phyloP scores from a whole-genome alignment of 345 rosid genomes.

The Syzygium aromaticum region DNA sequence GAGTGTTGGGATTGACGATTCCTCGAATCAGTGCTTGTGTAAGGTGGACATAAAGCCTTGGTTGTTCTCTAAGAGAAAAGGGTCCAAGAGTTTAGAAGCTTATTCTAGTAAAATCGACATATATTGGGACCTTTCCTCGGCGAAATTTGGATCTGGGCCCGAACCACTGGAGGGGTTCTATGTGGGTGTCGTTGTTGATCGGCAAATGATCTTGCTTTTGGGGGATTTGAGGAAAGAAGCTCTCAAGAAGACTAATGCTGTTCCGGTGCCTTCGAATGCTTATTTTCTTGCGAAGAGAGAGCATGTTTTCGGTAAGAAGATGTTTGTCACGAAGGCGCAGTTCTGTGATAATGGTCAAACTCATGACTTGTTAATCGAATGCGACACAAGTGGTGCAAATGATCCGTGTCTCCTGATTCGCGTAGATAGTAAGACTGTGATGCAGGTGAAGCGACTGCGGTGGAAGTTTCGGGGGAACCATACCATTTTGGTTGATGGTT shows the following conservation, averaged over 20 bases:
- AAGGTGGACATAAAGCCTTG: conserved; percentile 93
- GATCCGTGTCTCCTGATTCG: conserved; percentile 72
- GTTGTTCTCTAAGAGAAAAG: conserved; percentile 88
- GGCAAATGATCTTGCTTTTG: conserved; percentile 68
- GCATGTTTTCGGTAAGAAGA: conserved; percentile 71
- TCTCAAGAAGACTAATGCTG: conserved; percentile 52
- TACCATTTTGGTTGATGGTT: conserved; percentile 65
- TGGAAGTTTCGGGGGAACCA: conserved; percentile 93
- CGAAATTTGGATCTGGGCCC: conserved; percentile 81
- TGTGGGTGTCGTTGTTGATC: conserved; percentile 61
- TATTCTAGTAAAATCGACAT: conserved; percentile 57
- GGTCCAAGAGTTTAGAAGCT: conserved; percentile 75
- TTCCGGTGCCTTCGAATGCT: conserved; percentile 30
- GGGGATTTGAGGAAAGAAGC: conserved; percentile 94
- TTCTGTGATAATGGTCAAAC: conserved; percentile 54
- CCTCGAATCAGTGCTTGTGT: conserved; percentile 68
- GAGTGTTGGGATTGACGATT: conserved; percentile 64
- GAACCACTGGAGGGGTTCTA: conserved; percentile 86
- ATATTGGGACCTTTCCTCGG: conserved; percentile 81
- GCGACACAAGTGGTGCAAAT: conserved; percentile 35
- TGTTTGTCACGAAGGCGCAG: conserved; percentile 57
- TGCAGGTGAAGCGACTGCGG: conserved; percentile 67
- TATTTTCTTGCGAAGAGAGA: conserved; percentile 68
- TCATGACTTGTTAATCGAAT: conserved; percentile 67
- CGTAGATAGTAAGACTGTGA: conserved; percentile 63